Conservation (phyloP, 1,284 basidiomycete genomes). For the Pseudozyma flocculosa region DNA sequence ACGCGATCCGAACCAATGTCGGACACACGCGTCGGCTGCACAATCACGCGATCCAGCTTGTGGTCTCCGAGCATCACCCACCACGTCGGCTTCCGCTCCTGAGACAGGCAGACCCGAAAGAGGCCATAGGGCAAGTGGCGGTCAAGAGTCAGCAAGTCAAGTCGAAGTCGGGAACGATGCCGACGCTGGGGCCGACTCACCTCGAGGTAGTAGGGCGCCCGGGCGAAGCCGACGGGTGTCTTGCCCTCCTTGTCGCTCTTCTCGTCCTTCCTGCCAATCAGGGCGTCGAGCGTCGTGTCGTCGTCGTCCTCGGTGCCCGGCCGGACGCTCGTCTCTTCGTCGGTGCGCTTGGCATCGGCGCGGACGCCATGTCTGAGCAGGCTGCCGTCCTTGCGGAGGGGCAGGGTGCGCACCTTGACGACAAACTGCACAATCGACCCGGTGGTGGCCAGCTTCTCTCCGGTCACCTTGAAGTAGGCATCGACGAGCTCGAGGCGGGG, state of each 20-base stretch:
- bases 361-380: conserved; percentile 40
- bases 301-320: conserved; percentile 43
- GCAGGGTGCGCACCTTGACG: conserved; percentile 74
- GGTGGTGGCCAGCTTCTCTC: conserved; percentile 83
- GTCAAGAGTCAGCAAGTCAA: no score
- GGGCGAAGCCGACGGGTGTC: conserved; percentile 67
- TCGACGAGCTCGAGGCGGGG: conserved; percentile 79
- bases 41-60: conserved; percentile 83
- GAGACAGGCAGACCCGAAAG: no score
- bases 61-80: conserved; percentile 75
- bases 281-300: conserved; percentile 13
- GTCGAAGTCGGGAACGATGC: no score
- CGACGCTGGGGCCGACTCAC: no score
- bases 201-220: conserved; percentile 86
- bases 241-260: conserved; percentile 58
- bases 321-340: conserved; percentile 57
- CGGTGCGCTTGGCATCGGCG: conserved; percentile 49
- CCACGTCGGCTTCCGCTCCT: conserved; percentile 59
- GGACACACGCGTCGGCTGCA: conserved; percentile 79
- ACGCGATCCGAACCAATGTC: conserved; percentile 67
- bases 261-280: conserved; percentile 6
- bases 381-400: conserved; percentile 60
- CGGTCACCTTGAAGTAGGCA: conserved; percentile 79
- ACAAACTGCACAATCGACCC: conserved; percentile 85
- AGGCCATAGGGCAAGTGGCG: no score